Base-by-base conservation (phyloP, 495 filamentous ascomycete species). In the Niebla homalea region DNA sequence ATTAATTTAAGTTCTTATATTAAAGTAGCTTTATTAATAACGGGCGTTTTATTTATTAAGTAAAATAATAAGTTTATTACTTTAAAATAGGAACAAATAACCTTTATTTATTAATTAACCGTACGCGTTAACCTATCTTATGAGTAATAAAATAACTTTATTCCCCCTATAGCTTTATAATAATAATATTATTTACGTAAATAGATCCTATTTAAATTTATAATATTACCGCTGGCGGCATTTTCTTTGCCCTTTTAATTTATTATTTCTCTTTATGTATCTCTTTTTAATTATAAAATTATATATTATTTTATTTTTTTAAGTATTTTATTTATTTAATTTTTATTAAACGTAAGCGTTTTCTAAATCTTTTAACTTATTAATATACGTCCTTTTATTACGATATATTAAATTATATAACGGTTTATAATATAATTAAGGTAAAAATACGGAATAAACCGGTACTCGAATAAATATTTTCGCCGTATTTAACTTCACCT, bases 341-440 rank as follows among this genome's bases (percentile, higher is more conserved):
- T 26, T 26, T 26, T 26, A 26, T 26, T 26, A 23, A 10, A 18
- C 41, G 41, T 14, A 37, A 46, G 14, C 29, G 23, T 22, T 23
- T 52, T 20, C 29, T 47, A n/a, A 26, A 10, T 19, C 1, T 41
- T 4, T 38, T 38, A n/a, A 36, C 19, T 5, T 23, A 22, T 22
- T 46, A 23, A 12, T 20, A 40, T 25, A 22, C 20, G 6, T 21
- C 46, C 46, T 19, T 35, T 52, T 23, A 20, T 36, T 8, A 6
- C 43, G 1, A 21, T 54, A 2, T 54, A 54, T 18, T 49, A 14
- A 7, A 25, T 19, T 14, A 23, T 18, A 54, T 16, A 18, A 19
- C 32, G 36, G 36, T 25, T 25, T 54, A 20, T 43, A 54, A 49
- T 48, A 35, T 49, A 7, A 21, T 44, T 3, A 23, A 37, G 36